These are phyloP conservation scores for Alternaria infectoria DNA, from an alignment of 2,329 filamentous ascomycete species.

Conservation along the genomic window DNA sequence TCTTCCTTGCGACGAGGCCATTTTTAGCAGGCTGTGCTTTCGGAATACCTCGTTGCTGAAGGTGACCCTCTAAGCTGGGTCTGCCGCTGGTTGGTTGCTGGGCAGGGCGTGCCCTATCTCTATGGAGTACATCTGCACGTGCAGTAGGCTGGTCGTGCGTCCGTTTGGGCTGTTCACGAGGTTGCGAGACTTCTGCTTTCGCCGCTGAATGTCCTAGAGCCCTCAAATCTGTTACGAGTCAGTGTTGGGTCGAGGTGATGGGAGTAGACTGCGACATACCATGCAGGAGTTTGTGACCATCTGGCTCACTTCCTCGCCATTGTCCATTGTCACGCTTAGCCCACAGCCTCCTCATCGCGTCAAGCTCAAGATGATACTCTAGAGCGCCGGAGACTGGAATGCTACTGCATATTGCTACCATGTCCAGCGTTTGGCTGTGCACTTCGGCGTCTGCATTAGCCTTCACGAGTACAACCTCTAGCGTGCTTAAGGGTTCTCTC, in stretches of 20 bases:
- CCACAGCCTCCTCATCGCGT: slow-evolving; percentile 27
- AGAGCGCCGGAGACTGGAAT: slow-evolving; percentile 28
- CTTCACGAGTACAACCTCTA: slow-evolving; percentile 36
- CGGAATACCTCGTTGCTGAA: background rate
- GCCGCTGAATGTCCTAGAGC: background rate
- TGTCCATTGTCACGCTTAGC: slow-evolving; percentile 27
- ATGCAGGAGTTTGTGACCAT: slow-evolving; percentile 25
- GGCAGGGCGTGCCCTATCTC: background rate
- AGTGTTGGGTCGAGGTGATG: background rate
- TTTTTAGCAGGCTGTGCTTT: background rate
- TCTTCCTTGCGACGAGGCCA: background rate
- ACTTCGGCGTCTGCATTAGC: slow-evolving; percentile 20
- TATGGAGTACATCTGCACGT: background rate
- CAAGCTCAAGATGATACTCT: slow-evolving; percentile 32
- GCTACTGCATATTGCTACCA: slow-evolving; percentile 25
- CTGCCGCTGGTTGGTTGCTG: background rate
- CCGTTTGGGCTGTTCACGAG: background rate
- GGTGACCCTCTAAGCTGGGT: background rate
- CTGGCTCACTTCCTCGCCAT: slow-evolving; percentile 34
- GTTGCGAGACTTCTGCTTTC: background rate
- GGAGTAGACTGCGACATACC: slow-evolving; percentile 13
- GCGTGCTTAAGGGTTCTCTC: slow-evolving; percentile 20
- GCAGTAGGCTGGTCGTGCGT: background rate
- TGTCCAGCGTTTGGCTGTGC: slow-evolving; percentile 21
- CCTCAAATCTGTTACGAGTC: slow-evolving; percentile 24